Evolutionary conservation across 108 stramenopile species (phyloP), one percentile per base, ranked within the genome.

Genomic region (Aurantiochytrium sp.): DNA sequence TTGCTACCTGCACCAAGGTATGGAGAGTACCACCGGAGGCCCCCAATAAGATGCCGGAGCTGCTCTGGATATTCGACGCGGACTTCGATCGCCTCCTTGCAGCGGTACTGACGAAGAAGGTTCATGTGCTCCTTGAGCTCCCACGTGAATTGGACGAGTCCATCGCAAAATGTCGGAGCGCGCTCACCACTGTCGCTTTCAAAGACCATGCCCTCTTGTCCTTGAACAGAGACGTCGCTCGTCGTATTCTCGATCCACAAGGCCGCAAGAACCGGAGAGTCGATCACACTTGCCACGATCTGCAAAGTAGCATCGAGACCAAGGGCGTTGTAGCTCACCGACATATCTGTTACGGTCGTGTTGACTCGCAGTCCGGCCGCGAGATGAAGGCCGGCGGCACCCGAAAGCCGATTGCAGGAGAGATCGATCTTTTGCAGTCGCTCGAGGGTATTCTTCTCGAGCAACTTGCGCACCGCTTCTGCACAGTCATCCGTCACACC

Each of bases 71-170:
- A 83, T 23, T 83, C 76, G 25, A 83, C n/a, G 25, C 2, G 45
- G 12, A 83, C 76, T 35, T 83, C 76, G 28, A 83, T 53, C n/a
- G 28, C 19, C 19, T 83, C 76, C n/a, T 21, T 6, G 43, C 23
- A 43, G 28, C 51, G 64, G 8, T 53, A 16, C 45, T 16, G 51
- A 35, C 76, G 76, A 43, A 83, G 51, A 12, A 83, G 44, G 51
- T 83, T 83, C 76, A 83, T 83, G 23, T 83, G 76, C 23, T 83
- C 76, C 28, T 83, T 83, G 25, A 83, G 51, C 25, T 83, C 76
- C 76, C 76, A 83, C 6, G 49, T 12, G 49, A 53, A 83, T 53
- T 83, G 76, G n/a, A 83, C 51, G 18, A 83, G n/a, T 18, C 51
- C 76, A 4, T 83, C 76, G 51, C 76, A 47, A 35, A 83, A 83